Conservation (phyloP, 305 asterid genomes). For the Fraxinus sp. region DNA sequence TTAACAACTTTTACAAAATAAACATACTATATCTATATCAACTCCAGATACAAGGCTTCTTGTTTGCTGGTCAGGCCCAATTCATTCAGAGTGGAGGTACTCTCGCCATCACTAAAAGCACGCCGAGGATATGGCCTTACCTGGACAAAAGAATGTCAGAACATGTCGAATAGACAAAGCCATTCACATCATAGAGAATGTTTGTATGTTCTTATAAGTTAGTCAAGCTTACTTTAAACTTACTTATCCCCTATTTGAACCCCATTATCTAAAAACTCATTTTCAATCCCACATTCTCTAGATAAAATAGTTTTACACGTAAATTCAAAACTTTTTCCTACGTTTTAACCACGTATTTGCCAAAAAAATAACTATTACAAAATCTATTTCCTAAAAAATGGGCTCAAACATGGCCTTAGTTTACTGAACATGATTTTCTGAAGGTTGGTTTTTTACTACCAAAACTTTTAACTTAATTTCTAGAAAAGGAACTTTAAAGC, state of each 20-base stretch:
- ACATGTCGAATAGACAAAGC: neutral
- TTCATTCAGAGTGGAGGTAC: conserved; percentile 55
- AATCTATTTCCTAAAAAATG: too few species aligned
- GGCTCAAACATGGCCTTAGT: neutral
- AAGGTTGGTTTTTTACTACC: neutral
- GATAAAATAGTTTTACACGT: too few species aligned
- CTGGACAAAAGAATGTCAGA: conserved; percentile 33
- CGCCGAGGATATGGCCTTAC: conserved; percentile 93
- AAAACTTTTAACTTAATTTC: neutral
- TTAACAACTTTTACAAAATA: conserved; percentile 26
- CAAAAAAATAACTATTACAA: too few species aligned
- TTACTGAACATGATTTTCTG: neutral
- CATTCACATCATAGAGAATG: neutral
- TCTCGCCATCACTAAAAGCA: conserved; percentile 77
- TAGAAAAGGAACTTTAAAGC: neutral
- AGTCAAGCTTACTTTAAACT: neutral
- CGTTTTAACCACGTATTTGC: too few species aligned
- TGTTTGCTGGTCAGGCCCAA: conserved; percentile 92
- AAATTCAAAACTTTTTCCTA: too few species aligned
- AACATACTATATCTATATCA: conserved; percentile 56
- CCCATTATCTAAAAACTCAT: too few species aligned
- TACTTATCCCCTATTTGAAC: too few species aligned
- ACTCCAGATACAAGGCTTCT: conserved; percentile 92
- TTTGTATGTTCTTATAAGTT: neutral
- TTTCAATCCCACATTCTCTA: too few species aligned